Conservation (phyloP, 176 grass and related monocot species). For the Chloris gayana region DNA sequence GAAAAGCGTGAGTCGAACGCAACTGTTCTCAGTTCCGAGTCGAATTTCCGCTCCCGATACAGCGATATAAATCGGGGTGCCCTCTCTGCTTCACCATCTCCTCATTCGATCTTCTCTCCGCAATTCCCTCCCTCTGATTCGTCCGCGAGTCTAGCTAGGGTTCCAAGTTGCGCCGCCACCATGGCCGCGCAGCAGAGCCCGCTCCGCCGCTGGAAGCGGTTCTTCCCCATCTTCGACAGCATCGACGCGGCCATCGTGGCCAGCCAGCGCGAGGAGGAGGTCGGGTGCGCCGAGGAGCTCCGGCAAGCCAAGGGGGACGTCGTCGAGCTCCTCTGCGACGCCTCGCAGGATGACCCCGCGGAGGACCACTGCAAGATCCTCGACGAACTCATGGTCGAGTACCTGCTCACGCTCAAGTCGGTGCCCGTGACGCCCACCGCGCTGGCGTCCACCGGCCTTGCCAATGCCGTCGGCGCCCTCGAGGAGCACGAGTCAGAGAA, state of each 20-base stretch:
- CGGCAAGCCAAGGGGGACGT: neutral
- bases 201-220: constrained; percentile 27
- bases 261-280: no score
- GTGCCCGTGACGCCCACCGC: neutral
- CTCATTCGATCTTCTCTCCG: no score
- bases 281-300: neutral
- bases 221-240: neutral
- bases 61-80: no score
- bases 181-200: constrained; percentile 4
- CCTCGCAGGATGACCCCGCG: neutral
- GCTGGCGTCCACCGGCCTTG: neutral
- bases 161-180: neutral
- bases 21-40: no score
- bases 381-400: constrained; percentile 15
- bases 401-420: neutral
- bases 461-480: neutral
- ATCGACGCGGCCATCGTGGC: neutral
- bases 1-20: no score
- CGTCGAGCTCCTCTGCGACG: neutral
- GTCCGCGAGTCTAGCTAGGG: no score
- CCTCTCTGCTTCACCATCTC: no score
- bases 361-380: constrained; percentile 13
- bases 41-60: no score
- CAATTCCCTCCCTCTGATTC: no score
- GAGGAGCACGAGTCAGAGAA: constrained; percentile 11